Evolutionary conservation across 805 yeast species (phyloP), one percentile per base, ranked within the genome.

Genomic region (Yamadazyma ubonensis): DNA sequence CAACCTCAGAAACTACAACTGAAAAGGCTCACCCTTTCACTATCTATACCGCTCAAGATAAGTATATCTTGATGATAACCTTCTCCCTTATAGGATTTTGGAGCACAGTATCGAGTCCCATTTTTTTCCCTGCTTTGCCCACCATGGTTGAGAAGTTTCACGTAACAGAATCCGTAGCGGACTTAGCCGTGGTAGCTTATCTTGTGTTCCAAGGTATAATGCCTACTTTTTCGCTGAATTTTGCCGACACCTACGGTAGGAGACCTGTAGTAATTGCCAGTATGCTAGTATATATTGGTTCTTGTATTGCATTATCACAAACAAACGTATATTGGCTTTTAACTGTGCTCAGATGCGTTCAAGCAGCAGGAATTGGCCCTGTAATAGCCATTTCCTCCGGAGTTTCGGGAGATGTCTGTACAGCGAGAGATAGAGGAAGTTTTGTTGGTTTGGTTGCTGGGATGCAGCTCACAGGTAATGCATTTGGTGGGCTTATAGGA

Each of bases 311-410:
- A 0, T 58, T 88, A 10, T 86, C 95, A 0, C 64, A 71, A 17
- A 61, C 79, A 2, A 61, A 76, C 16, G 70, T 63, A 1, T 85
- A 79, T 54, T 76, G 84, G 62, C 67, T 78, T 17, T 62, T 88
- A n/a, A 59, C 84, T 5, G 75, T 81, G 1, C 61, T 88, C 23
- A 63, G 96, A 45, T 78, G 87, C 57, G 48, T 85, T n/a, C 90
- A 86, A 53, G 89, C 95, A 0, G 71, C 81, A 6, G 88, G 86
- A 10, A 81, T 82, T 4, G 81, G 93, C 0, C 88, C 95, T 0
- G 75, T 86, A 2, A 75, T 87, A 17, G 80, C 95, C 2, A 72
- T 87, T 2, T 71, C 74, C 27, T 71, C 82, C 2, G 93, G 93
- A 1, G 71, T 82, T 0, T 75, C 84, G 39, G 91, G 89, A 7